Evolutionary conservation across 1,284 basidiomycete species (phyloP).

Genomic region (Stygiomarasmius scandens): DNA sequence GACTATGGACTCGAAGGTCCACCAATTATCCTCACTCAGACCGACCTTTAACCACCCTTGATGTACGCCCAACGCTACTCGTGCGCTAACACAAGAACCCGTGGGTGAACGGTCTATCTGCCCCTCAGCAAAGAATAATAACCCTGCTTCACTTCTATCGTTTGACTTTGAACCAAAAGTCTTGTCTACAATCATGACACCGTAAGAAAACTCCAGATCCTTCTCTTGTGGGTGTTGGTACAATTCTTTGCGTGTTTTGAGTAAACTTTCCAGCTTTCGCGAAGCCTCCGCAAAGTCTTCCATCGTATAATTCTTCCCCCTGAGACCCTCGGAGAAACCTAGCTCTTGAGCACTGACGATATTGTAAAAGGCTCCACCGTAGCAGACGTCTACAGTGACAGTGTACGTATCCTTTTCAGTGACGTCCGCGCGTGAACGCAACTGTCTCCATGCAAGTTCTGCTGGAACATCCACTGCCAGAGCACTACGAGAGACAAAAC

Average conservation of each 20-base stretch:
- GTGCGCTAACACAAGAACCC: slow-evolving; percentile 44
- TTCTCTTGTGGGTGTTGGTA: slow-evolving; percentile 34
- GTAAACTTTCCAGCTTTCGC: slow-evolving; percentile 25
- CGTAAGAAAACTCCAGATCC: slow-evolving; percentile 40
- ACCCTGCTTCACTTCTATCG: slow-evolving; percentile 27
- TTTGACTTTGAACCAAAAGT: neutral
- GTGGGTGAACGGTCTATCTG: slow-evolving; percentile 47
- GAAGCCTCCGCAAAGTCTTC: slow-evolving; percentile 35
- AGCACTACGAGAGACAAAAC: slow-evolving; percentile 33
- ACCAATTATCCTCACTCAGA: slow-evolving; percentile 25
- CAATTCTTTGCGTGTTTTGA: slow-evolving; percentile 23
- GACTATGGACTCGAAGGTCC: slow-evolving; percentile 38
- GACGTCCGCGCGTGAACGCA: slow-evolving; percentile 10
- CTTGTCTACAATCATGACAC: slow-evolving; percentile 39
- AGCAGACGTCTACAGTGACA: slow-evolving; percentile 38
- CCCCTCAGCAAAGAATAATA: slow-evolving; percentile 45
- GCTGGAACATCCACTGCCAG: slow-evolving; percentile 32
- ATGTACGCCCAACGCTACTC: slow-evolving; percentile 40
- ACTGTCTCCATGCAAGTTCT: slow-evolving; percentile 29
- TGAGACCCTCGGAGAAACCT: slow-evolving; percentile 31
- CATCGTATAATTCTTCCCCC: slow-evolving; percentile 18
- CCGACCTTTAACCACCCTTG: slow-evolving; percentile 27
- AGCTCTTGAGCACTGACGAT: slow-evolving; percentile 36
- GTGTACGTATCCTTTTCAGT: neutral
- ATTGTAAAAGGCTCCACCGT: slow-evolving; percentile 47